Conservation (phyloP, 257 asterid species). For the Jacaranda copaia region DNA sequence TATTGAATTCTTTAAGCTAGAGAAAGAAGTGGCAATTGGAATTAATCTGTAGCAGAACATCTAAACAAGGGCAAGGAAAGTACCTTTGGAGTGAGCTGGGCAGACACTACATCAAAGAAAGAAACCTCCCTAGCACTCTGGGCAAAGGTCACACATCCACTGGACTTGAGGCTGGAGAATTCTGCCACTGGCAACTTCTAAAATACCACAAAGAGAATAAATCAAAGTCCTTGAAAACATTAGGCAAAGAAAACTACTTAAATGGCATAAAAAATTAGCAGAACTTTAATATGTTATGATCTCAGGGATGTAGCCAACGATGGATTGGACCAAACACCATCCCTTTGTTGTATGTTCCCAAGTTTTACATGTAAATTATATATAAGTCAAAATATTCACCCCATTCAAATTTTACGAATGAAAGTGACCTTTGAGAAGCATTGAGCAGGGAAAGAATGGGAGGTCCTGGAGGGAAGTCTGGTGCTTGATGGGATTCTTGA, state of each 20-base stretch:
- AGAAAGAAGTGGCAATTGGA: background rate
- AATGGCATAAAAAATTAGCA: too few relatives aligned
- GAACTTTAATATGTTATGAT: too few relatives aligned
- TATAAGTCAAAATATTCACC: too few relatives aligned
- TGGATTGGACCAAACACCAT: too few relatives aligned
- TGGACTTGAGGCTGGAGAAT: slow-evolving; percentile 74
- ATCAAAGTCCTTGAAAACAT: background rate
- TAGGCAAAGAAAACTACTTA: too few relatives aligned
- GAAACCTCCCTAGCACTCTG: slow-evolving; percentile 60
- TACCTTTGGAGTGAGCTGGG: slow-evolving; percentile 71
- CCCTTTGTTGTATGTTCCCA: too few relatives aligned
- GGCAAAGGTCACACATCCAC: slow-evolving; percentile 62
- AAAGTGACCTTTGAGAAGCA: slow-evolving; percentile 63
- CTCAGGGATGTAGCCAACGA: too few relatives aligned
- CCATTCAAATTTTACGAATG: too few relatives aligned
- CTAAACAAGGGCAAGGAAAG: background rate
- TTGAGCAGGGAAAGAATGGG: slow-evolving; percentile 57
- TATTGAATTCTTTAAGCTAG: too few relatives aligned
- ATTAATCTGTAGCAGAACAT: background rate
- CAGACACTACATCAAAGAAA: slow-evolving; percentile 70
- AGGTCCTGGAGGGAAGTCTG: slow-evolving; percentile 58
- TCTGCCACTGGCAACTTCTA: slow-evolving; percentile 75
- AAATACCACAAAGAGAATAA: slow-evolving; percentile 20
- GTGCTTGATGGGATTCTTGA: slow-evolving; percentile 71
- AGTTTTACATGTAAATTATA: too few relatives aligned